Conservation (phyloP, 2,329 filamentous ascomycete species). For the Penicillium capsulatum region DNA sequence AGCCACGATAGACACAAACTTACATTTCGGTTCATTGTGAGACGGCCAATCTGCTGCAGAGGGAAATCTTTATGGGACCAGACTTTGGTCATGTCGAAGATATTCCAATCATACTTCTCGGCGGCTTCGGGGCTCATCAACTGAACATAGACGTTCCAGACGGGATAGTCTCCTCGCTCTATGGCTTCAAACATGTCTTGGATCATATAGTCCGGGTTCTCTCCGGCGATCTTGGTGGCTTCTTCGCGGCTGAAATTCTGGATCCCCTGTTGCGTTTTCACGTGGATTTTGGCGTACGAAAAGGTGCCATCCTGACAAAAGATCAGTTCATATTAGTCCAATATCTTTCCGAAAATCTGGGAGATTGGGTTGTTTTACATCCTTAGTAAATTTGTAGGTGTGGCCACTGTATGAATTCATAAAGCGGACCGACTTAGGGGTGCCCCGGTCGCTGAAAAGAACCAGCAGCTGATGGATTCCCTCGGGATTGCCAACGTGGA, state of each 20-base stretch:
- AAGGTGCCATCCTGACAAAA: constrained; percentile 51
- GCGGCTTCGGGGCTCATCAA: constrained; percentile 64
- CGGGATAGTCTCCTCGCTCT: constrained; percentile 62
- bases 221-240: constrained; percentile 64
- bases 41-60: constrained; percentile 68
- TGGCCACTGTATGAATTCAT: constrained; percentile 64
- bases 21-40: constrained; percentile 73
- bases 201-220: constrained; percentile 74
- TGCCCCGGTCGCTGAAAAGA: constrained; percentile 61
- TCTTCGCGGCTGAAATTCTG: constrained; percentile 61
- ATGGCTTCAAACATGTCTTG: constrained; percentile 72
- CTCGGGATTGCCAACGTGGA: constrained; percentile 56
- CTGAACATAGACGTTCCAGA: constrained; percentile 76
- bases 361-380: constrained; percentile 18
- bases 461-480: constrained; percentile 58
- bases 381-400: constrained; percentile 60
- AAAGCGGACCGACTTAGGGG: constrained; percentile 56
- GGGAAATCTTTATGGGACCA: constrained; percentile 74
- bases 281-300: constrained; percentile 59
- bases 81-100: constrained; percentile 76
- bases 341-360: not conserved
- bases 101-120: constrained; percentile 75
- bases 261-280: constrained; percentile 30
- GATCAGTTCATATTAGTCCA: too few relatives aligned
- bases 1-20: constrained; percentile 4